Conservation (phyloP, 2,329 filamentous ascomycete genomes). For the Colletotrichum sp. region DNA sequence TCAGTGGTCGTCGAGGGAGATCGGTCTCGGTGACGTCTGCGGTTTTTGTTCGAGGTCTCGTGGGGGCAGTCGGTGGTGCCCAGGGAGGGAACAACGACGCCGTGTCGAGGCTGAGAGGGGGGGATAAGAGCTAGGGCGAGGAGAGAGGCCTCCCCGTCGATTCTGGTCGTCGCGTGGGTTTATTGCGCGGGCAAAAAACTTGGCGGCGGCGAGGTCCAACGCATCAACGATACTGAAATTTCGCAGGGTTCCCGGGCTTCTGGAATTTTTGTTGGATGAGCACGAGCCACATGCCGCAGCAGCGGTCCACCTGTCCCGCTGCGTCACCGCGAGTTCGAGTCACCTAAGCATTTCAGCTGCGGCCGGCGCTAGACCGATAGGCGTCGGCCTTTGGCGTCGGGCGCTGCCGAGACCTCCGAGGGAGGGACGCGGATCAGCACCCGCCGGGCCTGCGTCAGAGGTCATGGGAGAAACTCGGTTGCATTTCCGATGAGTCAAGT, state of each 20-base stretch:
- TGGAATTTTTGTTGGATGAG: slow-evolving; percentile 17
- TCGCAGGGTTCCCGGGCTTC: slow-evolving; percentile 13
- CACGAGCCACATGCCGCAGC: slow-evolving; percentile 1
- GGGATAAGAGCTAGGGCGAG: background rate
- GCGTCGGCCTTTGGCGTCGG: background rate
- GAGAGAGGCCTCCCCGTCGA: slow-evolving; percentile 9
- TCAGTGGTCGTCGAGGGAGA: slow-evolving; percentile 28
- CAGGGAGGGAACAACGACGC: background rate
- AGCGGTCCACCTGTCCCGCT: slow-evolving; percentile 7
- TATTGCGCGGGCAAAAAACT: slow-evolving; percentile 12
- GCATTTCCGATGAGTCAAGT: background rate
- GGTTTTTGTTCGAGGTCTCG: background rate
- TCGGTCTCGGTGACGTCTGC: slow-evolving; percentile 22
- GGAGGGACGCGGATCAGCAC: background rate
- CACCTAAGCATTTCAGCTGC: background rate
- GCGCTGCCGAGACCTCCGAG: background rate
- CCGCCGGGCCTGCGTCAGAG: background rate
- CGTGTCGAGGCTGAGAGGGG: background rate
- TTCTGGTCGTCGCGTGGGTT: slow-evolving; percentile 3
- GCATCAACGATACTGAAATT: slow-evolving; percentile 17
- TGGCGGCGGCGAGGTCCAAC: slow-evolving; percentile 19
- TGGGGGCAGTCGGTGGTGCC: background rate
- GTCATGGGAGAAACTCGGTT: background rate
- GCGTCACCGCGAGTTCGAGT: slow-evolving; percentile 8
- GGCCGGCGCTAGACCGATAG: background rate